Conservation (phyloP, 1,139 yeast genomes). For the Debaryomycetaceae sp. region DNA sequence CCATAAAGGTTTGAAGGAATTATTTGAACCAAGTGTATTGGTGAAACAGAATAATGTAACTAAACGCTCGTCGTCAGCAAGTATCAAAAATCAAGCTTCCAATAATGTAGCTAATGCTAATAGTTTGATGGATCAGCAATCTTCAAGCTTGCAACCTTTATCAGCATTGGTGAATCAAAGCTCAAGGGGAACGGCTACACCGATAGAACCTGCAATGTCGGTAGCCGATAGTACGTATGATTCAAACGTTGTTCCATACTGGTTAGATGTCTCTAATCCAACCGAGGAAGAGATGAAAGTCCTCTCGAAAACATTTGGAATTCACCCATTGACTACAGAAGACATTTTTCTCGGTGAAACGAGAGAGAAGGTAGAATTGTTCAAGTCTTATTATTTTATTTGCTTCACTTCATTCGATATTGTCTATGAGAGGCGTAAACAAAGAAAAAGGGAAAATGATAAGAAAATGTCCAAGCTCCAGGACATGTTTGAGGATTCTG, state of each 20-base stretch:
- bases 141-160: neutral
- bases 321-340: conserved; percentile 88
- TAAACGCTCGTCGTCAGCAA: conserved; percentile 7
- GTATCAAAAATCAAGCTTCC: conserved; percentile 4
- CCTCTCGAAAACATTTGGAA: conserved; percentile 78
- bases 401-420: conserved; percentile 93
- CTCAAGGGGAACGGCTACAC: conserved; percentile 7
- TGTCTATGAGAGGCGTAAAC: conserved; percentile 64
- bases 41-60: neutral
- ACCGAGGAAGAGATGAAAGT: conserved; percentile 97
- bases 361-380: conserved; percentile 90
- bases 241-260: conserved; percentile 50
- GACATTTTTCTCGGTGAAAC: conserved; percentile 93
- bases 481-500: conserved; percentile 30
- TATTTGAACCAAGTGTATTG: conserved; percentile 24
- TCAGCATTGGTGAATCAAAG: neutral
- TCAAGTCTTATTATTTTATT: conserved; percentile 83
- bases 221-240: conserved; percentile 6
- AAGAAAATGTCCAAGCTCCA: conserved; percentile 37
- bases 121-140: neutral
- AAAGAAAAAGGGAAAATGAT: conserved; percentile 43
- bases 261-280: conserved; percentile 92
- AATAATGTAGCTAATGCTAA: neutral
- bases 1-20: conserved; percentile 18
- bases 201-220: conserved; percentile 11